These are phyloP conservation scores for Beauveria pseudobassiana DNA, from an alignment of 2,329 filamentous ascomycete genomes.

Conservation along the genomic window DNA sequence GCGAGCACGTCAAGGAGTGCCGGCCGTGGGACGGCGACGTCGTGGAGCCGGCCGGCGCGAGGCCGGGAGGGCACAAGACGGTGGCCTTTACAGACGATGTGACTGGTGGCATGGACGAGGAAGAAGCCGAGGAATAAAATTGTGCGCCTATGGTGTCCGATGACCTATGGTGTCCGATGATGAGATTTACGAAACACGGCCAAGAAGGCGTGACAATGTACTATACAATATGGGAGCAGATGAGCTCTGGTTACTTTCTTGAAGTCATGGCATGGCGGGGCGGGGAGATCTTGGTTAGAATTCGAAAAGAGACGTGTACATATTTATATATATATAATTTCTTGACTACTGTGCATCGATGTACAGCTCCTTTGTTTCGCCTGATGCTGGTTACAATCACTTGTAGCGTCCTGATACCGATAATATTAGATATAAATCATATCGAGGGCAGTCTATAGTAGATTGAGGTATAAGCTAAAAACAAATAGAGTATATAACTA, in stretches of 20 bases:
- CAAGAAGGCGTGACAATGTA: not conserved
- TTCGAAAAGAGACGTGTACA: not conserved
- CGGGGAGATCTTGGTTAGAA: not conserved
- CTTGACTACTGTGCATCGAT: too few species aligned
- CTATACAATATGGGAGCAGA: not conserved
- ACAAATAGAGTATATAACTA: too few species aligned
- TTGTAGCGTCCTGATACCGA: too few species aligned
- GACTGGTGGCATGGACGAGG: constrained; percentile 26
- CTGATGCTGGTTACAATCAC: too few species aligned
- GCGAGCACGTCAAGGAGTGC: constrained; percentile 75
- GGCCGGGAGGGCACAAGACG: constrained; percentile 40
- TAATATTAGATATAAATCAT: too few species aligned
- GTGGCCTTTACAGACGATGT: constrained; percentile 57
- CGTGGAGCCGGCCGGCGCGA: constrained; percentile 45
- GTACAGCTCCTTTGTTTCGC: too few species aligned
- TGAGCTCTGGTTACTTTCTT: not conserved
- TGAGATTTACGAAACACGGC: constrained; percentile 1
- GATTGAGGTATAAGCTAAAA: too few species aligned
- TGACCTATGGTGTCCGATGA: not conserved
- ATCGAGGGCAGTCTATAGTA: too few species aligned
- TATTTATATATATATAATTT: not conserved
- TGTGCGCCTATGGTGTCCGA: not conserved
- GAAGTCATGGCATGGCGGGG: constrained; percentile 6
- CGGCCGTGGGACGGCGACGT: constrained; percentile 90
- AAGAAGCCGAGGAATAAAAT: constrained; percentile 5